phyloP scores from a whole-genome alignment of 208 protist genomes.

The Leishmania arabica region DNA sequence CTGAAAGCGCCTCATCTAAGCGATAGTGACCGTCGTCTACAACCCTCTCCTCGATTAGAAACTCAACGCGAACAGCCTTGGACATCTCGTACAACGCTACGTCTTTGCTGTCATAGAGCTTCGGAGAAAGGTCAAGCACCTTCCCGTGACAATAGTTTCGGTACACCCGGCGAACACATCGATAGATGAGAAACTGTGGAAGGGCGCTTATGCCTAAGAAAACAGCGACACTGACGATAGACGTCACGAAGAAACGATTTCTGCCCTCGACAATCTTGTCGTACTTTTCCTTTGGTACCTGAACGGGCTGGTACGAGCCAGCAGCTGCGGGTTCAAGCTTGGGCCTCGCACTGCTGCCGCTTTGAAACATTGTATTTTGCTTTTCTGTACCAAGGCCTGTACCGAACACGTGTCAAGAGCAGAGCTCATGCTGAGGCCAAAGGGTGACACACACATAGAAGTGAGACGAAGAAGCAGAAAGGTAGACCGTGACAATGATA shows the following conservation, averaged over 20 bases:
- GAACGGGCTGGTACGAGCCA: conserved; percentile 39
- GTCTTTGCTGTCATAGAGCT: conserved; percentile 71
- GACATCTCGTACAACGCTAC: conserved; percentile 82
- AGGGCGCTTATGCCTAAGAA: conserved; percentile 49
- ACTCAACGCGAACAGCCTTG: conserved; percentile 71
- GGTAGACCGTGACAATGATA: neutral
- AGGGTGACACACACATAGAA: neutral
- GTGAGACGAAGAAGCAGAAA: neutral
- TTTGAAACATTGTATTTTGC: conserved; percentile 16
- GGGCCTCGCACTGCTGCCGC: conserved; percentile 4
- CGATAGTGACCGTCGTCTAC: conserved; percentile 74
- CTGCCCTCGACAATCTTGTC: conserved; percentile 64
- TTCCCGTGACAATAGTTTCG: conserved; percentile 52
- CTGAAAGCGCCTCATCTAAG: conserved; percentile 49
- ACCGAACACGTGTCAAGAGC: neutral
- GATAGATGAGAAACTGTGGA: conserved; percentile 64
- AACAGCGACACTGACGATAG: conserved; percentile 38
- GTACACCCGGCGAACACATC: conserved; percentile 52
- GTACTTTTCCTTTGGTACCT: conserved; percentile 80
- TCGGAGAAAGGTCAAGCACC: conserved; percentile 82
- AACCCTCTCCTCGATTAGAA: conserved; percentile 66
- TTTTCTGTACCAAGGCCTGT: too few relatives aligned
- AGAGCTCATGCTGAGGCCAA: neutral
- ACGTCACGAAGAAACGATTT: conserved; percentile 69
- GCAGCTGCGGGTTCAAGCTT: conserved; percentile 23